These are phyloP conservation scores for Paraphoma chrysanthemicola DNA, from an alignment of 2,329 filamentous ascomycete species.

Conservation along the genomic window DNA sequence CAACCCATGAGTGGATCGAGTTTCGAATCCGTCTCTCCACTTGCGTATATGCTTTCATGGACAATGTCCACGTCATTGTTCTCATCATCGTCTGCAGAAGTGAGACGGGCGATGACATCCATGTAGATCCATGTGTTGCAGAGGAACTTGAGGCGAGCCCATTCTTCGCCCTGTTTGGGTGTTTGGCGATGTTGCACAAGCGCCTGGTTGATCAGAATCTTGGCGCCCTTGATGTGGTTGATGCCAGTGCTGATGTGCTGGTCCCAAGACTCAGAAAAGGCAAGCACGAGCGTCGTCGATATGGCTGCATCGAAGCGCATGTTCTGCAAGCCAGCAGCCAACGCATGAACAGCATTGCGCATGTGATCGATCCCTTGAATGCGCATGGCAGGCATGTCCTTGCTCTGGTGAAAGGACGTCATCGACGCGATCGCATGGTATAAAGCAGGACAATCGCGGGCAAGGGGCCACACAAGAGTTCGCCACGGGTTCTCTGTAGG, in stretches of 20 bases:
- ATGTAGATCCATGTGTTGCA: slow-evolving; percentile 78
- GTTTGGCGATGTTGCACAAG: slow-evolving; percentile 56
- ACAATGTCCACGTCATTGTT: slow-evolving; percentile 58
- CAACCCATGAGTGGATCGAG: slow-evolving; percentile 77
- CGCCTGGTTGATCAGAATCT: slow-evolving; percentile 67
- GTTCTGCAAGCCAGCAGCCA: slow-evolving; percentile 66
- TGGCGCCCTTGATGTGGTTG: slow-evolving; percentile 72
- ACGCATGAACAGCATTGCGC: slow-evolving; percentile 66
- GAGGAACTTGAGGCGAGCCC: slow-evolving; percentile 67
- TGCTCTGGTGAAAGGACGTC: slow-evolving; percentile 72
- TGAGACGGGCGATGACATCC: slow-evolving; percentile 74
- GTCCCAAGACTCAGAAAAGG: slow-evolving; percentile 76
- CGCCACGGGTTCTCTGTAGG: slow-evolving; percentile 75
- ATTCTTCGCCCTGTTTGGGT: slow-evolving; percentile 50
- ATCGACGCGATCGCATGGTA: slow-evolving; percentile 73
- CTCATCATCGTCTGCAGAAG: slow-evolving; percentile 66
- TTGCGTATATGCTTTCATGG: slow-evolving; percentile 44
- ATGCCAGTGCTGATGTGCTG: slow-evolving; percentile 72
- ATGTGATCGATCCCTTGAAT: slow-evolving; percentile 73
- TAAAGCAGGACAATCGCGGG: slow-evolving; percentile 68
- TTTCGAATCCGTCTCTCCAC: slow-evolving; percentile 54
- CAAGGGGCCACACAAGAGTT: slow-evolving; percentile 73
- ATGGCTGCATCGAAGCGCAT: slow-evolving; percentile 71
- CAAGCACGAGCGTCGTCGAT: slow-evolving; percentile 72
- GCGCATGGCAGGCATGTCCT: slow-evolving; percentile 63